phyloP scores from a whole-genome alignment of 495 filamentous ascomycete genomes.

The Bacidia gigantensis region DNA sequence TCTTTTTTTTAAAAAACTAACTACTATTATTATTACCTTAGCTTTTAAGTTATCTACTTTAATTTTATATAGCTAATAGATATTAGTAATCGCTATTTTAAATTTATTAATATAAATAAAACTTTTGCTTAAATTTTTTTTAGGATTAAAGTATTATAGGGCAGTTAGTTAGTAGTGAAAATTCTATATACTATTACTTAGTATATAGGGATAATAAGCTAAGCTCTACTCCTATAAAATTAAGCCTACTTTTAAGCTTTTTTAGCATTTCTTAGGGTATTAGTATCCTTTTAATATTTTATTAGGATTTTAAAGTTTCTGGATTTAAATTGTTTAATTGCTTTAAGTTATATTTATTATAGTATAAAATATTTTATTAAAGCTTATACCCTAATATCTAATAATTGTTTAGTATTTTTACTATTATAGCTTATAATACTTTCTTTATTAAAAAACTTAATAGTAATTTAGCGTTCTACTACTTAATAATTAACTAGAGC shows the following conservation, averaged over 20 bases:
- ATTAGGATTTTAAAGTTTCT: not conserved
- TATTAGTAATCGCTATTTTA: not conserved
- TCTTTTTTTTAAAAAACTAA: not conserved
- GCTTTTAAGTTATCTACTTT: not conserved
- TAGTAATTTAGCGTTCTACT: not conserved
- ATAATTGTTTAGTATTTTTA: not conserved
- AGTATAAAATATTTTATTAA: not conserved
- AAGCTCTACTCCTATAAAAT: not conserved
- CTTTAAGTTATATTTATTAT: not conserved
- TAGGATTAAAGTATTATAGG: not conserved
- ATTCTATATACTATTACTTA: constrained; percentile 1
- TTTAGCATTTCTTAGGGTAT: not conserved
- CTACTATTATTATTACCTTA: not conserved
- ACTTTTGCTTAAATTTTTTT: not conserved
- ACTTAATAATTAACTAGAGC: no score
- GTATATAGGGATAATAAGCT: not conserved
- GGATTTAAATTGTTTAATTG: not conserved
- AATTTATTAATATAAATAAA: not conserved
- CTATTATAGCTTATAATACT: not conserved
- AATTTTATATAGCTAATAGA: not conserved
- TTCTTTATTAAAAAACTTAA: not conserved
- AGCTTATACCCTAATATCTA: not conserved
- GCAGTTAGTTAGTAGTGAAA: not conserved
- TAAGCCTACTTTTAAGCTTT: not conserved
- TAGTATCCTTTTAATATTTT: not conserved